Conservation (phyloP, 2,329 filamentous ascomycete species). For the Aotearoamyces nothofagi region DNA sequence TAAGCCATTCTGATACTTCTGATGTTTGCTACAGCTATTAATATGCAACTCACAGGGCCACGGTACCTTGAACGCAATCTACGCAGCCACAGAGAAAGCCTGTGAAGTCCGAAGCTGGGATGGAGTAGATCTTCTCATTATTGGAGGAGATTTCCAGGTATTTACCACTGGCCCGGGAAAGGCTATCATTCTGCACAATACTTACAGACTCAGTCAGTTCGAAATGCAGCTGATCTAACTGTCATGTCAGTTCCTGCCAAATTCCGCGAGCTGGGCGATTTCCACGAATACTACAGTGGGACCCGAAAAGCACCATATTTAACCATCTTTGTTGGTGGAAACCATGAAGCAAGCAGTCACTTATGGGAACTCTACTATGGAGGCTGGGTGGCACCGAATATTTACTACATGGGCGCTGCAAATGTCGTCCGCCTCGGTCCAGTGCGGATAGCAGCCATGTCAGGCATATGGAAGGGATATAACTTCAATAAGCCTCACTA, state of each 20-base stretch:
- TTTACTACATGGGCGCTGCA: slow-evolving; percentile 91
- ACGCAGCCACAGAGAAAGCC: slow-evolving; percentile 57
- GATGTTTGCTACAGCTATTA: neutral
- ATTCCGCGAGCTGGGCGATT: slow-evolving; percentile 80
- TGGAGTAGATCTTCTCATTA: slow-evolving; percentile 77
- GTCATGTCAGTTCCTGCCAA: slow-evolving; percentile 83
- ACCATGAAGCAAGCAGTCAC: slow-evolving; percentile 87
- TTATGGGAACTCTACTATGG: slow-evolving; percentile 90
- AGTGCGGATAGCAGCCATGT: slow-evolving; percentile 75
- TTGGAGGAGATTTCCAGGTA: slow-evolving; percentile 91
- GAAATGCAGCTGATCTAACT: slow-evolving; percentile 75
- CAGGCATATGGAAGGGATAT: slow-evolving; percentile 87
- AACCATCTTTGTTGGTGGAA: slow-evolving; percentile 85
- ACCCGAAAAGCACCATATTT: slow-evolving; percentile 64
- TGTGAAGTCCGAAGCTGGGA: slow-evolving; percentile 63
- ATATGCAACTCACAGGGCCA: slow-evolving; percentile 51
- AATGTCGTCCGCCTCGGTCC: slow-evolving; percentile 77
- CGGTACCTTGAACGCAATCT: slow-evolving; percentile 83
- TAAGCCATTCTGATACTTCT: slow-evolving; percentile 38
- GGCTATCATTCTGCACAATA: too few species aligned
- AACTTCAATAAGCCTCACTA: slow-evolving; percentile 74
- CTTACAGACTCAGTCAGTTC: slow-evolving; percentile 49
- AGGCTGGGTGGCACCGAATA: slow-evolving; percentile 92
- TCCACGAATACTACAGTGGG: slow-evolving; percentile 87
- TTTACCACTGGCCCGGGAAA: too few species aligned